phyloP scores from a whole-genome alignment of 2,329 filamentous ascomycete species.

The Erysiphe neolycopersici region DNA sequence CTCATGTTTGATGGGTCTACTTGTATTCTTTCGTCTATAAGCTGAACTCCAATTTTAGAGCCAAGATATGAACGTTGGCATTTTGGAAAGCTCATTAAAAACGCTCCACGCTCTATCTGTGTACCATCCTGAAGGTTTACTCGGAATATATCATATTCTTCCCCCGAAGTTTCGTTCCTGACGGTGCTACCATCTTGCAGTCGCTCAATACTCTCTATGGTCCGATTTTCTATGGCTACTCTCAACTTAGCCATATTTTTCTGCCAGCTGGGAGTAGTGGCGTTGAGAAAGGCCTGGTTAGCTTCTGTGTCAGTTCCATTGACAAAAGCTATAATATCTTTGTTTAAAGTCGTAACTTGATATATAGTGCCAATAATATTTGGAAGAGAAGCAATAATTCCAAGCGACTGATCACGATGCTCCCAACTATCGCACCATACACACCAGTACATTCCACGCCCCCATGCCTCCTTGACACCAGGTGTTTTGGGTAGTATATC shows the following conservation, averaged over 20 bases:
- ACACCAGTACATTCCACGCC: constrained; percentile 1
- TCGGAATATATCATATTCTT: neutral
- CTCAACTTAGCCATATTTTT: neutral
- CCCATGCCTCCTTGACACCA: neutral
- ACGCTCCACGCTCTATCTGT: neutral
- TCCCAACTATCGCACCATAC: neutral
- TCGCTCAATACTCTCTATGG: neutral
- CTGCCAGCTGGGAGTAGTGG: neutral
- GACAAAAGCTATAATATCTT: neutral
- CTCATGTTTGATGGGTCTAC: neutral
- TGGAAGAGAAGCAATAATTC: neutral
- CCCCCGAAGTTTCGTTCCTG: neutral
- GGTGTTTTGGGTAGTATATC: neutral
- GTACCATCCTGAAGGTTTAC: neutral
- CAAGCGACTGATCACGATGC: neutral
- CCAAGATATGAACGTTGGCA: neutral
- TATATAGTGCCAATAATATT: neutral
- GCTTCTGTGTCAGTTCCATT: neutral
- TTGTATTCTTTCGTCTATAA: neutral
- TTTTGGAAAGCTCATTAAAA: neutral
- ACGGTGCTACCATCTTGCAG: neutral
- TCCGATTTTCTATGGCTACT: neutral
- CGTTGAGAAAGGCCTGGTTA: neutral
- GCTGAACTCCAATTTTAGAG: neutral
- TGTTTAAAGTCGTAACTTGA: neutral